phyloP scores from a whole-genome alignment of 1,284 basidiomycete genomes.

The Inonotus hispidus region DNA sequence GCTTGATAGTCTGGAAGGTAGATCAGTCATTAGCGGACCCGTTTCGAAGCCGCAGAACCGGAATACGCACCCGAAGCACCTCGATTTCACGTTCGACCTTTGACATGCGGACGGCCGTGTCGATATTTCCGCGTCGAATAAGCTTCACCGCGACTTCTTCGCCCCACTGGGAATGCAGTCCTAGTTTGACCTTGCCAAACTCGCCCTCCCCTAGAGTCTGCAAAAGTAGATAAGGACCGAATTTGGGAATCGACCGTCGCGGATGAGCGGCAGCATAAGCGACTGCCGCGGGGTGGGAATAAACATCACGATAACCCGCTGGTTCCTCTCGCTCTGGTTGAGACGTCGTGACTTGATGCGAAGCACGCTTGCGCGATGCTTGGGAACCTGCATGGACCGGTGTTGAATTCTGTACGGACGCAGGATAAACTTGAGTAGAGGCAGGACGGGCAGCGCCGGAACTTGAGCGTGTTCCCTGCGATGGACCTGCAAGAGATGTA shows the following conservation, averaged over 20 bases:
- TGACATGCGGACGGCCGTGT: constrained; percentile 80
- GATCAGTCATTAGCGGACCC: neutral
- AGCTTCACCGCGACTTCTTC: constrained; percentile 99
- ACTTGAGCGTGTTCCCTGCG: constrained; percentile 30
- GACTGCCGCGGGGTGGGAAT: constrained; percentile 80
- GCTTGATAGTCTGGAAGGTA: constrained; percentile 74
- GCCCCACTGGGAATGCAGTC: constrained; percentile 90
- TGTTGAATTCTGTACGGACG: constrained; percentile 25
- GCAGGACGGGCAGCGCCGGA: constrained; percentile 27
- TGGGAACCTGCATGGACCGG: constrained; percentile 29
- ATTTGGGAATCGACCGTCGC: constrained; percentile 81
- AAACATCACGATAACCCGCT: constrained; percentile 61
- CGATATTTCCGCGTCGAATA: constrained; percentile 90
- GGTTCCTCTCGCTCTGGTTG: constrained; percentile 39
- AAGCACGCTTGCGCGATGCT: constrained; percentile 39
- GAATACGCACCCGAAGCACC: constrained; percentile 74
- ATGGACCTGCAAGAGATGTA: constrained; percentile 38
- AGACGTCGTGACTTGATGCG: constrained; percentile 45
- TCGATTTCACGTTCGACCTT: constrained; percentile 99
- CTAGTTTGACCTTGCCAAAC: constrained; percentile 99
- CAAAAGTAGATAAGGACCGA: constrained; percentile 91
- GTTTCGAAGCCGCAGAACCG: neutral
- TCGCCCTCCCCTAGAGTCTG: constrained; percentile 98
- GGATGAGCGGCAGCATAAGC: constrained; percentile 85
- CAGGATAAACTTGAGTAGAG: constrained; percentile 42